Base-by-base conservation (phyloP, 2,329 filamentous ascomycete genomes). In the Exserohilum rostratum region DNA sequence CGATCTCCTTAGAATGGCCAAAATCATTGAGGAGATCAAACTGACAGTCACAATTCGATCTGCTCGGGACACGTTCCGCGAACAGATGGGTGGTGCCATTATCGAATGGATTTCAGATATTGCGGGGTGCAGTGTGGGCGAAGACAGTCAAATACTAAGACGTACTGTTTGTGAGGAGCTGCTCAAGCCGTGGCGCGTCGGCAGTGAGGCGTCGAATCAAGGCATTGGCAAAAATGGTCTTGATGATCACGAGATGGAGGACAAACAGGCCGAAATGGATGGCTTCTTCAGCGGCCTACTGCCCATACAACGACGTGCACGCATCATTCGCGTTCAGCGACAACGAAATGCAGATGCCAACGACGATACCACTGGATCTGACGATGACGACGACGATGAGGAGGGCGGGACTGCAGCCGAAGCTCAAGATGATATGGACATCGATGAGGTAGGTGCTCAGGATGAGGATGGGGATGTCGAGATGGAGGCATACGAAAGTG, bases 21-120 rank as follows among this genome's bases (percentile, higher is more conserved):
- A 86, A 60, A 87, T 95, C 18, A 90, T 99, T 61, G 95, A 99
- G 76, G 88, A 96, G 57, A 97, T 99, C 74, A 93, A 96, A 71
- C 87, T 99, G 53, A 98, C 95, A 0, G 91, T 97, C 44, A 99
- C 95, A 0, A 92, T 99, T 57, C 87, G 95, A 39, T 96, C 93
- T 9, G 87, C 95, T 5, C 85, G 96, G 65, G 95, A 99, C 76
- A 98, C 92, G 0, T 99, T 98, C 77, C 85, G 95, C 55, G 95
- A 99, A 73, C 90, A 98, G 73, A 99, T 99, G 96, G 97, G 93
- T 67, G 92, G 90, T n/a, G 91, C 92, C 13, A 93, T 99, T 57
- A 89, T 99, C 49, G 93, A 97, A 67, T 99, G 96, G 96, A 83
- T 99, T 17, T 85, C 88, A 47, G 96, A 99, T 74, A 96, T 99